A percentile compares a stretch with the other conserved stretches of the same genome.
Conservation (phyloP, 1,139 yeast species). For the Candida sojae region DNA sequence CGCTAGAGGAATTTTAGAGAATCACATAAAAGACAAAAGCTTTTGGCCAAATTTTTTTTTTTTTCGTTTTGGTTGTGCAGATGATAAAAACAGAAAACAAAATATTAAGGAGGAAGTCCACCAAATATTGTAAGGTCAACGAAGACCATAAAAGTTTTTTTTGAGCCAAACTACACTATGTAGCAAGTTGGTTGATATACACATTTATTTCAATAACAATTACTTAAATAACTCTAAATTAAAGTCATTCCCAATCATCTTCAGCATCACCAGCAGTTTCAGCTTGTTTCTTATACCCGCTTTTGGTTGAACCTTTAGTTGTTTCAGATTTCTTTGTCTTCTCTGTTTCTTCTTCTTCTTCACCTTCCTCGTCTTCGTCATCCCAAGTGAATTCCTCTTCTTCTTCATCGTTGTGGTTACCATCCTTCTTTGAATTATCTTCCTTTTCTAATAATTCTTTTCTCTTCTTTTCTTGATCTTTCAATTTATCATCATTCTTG, state of each 20-base stretch:
- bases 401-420: conserved; percentile 39
- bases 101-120: too few relatives aligned
- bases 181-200: background rate
- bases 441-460: conserved; percentile 53
- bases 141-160: too few relatives aligned
- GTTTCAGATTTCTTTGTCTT: conserved; percentile 8
- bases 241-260: conserved; percentile 52
- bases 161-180: background rate
- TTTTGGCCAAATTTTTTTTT: background rate
- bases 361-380: conserved; percentile 60
- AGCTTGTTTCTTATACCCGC: background rate
- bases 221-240: background rate
- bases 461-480: conserved; percentile 66
- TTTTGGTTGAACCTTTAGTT: background rate
- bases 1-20: background rate
- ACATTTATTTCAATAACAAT: background rate
- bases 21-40: background rate
- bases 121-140: background rate
- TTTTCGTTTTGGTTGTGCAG: background rate
- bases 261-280: conserved; percentile 39
- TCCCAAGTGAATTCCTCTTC: conserved; percentile 59
- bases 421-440: conserved; percentile 29
- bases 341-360: conserved; percentile 23
- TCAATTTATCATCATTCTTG: conserved; percentile 53
- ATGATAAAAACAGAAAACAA: too few relatives aligned